Evolutionary conservation across 2,329 filamentous ascomycete species (phyloP), one percentile per base, ranked within the genome.

Genomic region (Teratosphaeria epicoccoides): DNA sequence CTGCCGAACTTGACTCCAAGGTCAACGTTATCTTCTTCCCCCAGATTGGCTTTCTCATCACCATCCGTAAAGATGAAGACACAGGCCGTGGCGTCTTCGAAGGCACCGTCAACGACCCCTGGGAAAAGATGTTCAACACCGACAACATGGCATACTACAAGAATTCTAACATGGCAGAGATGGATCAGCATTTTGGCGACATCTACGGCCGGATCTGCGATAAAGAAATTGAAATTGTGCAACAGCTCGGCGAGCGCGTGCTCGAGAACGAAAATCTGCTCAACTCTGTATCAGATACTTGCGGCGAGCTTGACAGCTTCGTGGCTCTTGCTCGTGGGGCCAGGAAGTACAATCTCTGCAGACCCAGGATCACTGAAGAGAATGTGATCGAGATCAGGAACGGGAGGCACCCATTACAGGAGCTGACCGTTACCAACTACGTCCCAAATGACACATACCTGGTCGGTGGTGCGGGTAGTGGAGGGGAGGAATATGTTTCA

Each of bases 1-100:
- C 89, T 1, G 73, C 78, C 53, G 73, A 77, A 17, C 67, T 78
- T 1, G 70, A 75, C 22, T 63, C 68, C 2, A 71, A 75, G 11
- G 67, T 85, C 28, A 90, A 90, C 50, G 94, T 94, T 56, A 85
- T 93, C 17, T 95, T 93, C 66, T 85, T 95, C 55, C 91, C 90
- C 0, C 89, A 95, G 62, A 80, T 96, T 33, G 93, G 93, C 0
- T 98, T 96, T 64, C 78, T 96, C 33, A 86, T 89, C 2, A 82
- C 85, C 0, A 82, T 95, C 14, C 77, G 78, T 1, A 68, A 83
- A 3, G 79, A 88, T 58, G 70, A 75, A 12, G 66, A 73, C 1
- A 81, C 77, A 1, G 80, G 81, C 0, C 71, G 75, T 46, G 78
- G 80, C 0, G 71, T 79, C 10, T 90, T 84, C 58, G 76, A 81